A percentile compares a stretch with the other conserved stretches of the same genome.
Conservation (phyloP, 78 protist species). For the slime mould (Dictyostelium discoideum) region DNA sequence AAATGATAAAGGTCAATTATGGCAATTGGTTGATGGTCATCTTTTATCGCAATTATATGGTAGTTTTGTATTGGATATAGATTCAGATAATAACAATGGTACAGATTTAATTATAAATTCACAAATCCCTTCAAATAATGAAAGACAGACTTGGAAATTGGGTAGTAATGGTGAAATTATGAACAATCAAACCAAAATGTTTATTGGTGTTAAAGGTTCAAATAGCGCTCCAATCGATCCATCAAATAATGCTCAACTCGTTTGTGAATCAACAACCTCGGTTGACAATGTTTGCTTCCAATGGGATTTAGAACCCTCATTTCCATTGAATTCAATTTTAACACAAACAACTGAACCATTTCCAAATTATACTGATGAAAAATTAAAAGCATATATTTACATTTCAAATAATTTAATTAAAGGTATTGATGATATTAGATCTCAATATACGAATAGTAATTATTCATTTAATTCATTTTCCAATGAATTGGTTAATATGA, state of each 20-base stretch:
- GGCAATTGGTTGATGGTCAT: neutral
- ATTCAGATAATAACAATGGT: neutral
- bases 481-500: neutral
- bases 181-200: neutral
- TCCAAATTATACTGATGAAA: neutral
- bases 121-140: neutral
- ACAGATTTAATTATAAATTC: neutral
- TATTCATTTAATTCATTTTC: neutral
- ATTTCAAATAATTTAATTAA: no score
- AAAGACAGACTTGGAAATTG: neutral
- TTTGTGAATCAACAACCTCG: neutral
- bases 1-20: neutral
- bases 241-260: neutral
- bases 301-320: slow-evolving; percentile 7
- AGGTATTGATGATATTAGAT: neutral
- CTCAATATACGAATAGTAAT: neutral
- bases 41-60: neutral
- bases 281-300: neutral
- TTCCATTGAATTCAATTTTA: neutral
- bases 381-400: neutral
- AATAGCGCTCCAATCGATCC: neutral
- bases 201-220: neutral
- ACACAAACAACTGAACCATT: neutral
- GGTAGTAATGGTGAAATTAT: neutral
- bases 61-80: neutral